phyloP scores from a whole-genome alignment of 371 early-diverging fungal species.

The Mortierella sp. region DNA sequence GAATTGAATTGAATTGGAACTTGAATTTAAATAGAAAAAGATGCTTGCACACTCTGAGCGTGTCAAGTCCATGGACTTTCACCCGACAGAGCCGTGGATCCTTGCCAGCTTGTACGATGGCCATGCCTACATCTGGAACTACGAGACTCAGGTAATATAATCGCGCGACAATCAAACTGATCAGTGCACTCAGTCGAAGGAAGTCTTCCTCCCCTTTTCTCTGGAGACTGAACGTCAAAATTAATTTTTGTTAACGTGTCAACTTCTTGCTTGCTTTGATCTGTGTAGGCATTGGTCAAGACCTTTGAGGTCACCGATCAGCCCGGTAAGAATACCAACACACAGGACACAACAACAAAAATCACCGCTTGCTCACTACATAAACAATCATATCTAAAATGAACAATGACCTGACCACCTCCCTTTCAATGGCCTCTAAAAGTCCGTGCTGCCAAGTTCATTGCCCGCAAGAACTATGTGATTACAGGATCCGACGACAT shows the following conservation, averaged over 20 bases:
- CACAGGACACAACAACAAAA: background rate
- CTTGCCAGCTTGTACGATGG: constrained; percentile 98
- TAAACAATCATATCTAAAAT: background rate
- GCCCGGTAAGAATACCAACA: constrained; percentile 69
- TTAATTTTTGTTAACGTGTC: constrained; percentile 6
- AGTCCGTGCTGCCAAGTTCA: constrained; percentile 97
- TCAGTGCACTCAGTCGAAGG: background rate
- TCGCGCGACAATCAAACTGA: background rate
- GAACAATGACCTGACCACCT: background rate
- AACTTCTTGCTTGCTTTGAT: background rate
- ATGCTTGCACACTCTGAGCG: constrained; percentile 93
- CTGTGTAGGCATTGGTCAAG: constrained; percentile 87
- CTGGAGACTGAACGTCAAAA: background rate
- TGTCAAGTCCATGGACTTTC: constrained; percentile 99
- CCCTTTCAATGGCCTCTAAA: background rate
- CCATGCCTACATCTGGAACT: constrained; percentile 98
- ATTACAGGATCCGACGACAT: constrained; percentile 98
- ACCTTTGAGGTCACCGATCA: constrained; percentile 96
- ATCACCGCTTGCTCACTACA: background rate
- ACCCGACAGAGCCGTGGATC: constrained; percentile 99
- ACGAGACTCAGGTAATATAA: constrained; percentile 91
- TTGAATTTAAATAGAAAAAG: constrained; percentile 66
- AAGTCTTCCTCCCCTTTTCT: background rate
- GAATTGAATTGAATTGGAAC: background rate
- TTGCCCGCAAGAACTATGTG: constrained; percentile 97